Evolutionary conservation across 2,329 filamentous ascomycete genomes (phyloP).

Genomic region (Fusarium dimerum): DNA sequence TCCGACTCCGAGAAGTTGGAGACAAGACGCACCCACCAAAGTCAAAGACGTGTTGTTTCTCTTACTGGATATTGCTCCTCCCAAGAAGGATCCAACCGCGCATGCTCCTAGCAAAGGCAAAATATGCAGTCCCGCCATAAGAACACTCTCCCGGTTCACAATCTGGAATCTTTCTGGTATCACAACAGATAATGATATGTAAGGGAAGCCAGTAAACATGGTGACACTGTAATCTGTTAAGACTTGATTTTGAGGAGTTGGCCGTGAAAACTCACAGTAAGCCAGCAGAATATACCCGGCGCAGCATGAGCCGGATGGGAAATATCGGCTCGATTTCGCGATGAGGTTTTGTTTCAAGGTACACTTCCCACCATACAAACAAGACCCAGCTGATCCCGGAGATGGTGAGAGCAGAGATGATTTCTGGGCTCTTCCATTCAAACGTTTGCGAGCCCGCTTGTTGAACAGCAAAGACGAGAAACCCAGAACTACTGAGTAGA

Average conservation of each 20-base stretch:
- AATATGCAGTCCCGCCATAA: constrained; percentile 58
- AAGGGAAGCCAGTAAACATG: constrained; percentile 57
- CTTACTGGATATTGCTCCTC: constrained; percentile 54
- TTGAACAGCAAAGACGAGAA: constrained; percentile 58
- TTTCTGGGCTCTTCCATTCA: constrained; percentile 52
- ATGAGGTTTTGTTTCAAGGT: constrained; percentile 40
- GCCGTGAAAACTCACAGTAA: constrained; percentile 44
- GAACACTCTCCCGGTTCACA: constrained; percentile 52
- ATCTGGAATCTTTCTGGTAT: constrained; percentile 64
- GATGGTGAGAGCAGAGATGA: constrained; percentile 49
- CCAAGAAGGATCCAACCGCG: constrained; percentile 57
- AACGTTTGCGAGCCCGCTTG: constrained; percentile 55
- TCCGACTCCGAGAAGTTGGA: constrained; percentile 55
- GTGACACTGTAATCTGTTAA: constrained; percentile 47
- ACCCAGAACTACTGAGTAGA: constrained; percentile 52
- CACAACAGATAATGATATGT: constrained; percentile 58
- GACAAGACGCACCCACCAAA: constrained; percentile 47
- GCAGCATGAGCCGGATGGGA: constrained; percentile 48
- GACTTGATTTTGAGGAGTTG: background rate
- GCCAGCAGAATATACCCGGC: constrained; percentile 52
- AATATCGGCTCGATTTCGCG: constrained; percentile 55
- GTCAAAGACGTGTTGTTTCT: constrained; percentile 56
- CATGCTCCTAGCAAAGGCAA: constrained; percentile 59
- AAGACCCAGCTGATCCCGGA: constrained; percentile 49
- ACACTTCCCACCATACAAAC: constrained; percentile 54